phyloP scores from a whole-genome alignment of 2,329 filamentous ascomycete genomes.

The Botryosphaeria dothidea region DNA sequence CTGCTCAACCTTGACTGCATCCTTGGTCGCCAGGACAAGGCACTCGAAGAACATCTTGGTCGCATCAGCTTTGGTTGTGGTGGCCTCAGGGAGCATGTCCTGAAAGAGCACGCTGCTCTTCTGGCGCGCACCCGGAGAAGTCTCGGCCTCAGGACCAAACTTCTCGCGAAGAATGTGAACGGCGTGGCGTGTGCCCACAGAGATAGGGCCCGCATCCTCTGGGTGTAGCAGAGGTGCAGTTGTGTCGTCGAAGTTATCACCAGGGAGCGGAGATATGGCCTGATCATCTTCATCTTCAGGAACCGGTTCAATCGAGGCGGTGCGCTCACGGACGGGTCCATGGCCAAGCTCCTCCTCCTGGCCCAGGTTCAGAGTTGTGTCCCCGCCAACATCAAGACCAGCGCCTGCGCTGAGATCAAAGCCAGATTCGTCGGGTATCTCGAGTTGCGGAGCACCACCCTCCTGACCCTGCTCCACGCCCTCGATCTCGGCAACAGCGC shows the following conservation, averaged over 20 bases:
- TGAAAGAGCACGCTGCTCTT: slow-evolving; percentile 83
- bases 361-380: slow-evolving; percentile 27
- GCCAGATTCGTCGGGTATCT: slow-evolving; percentile 54
- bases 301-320: slow-evolving; percentile 9
- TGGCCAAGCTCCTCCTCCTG: slow-evolving; percentile 22
- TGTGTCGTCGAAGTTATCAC: slow-evolving; percentile 76
- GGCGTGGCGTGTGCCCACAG: slow-evolving; percentile 88
- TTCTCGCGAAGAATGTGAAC: slow-evolving; percentile 90
- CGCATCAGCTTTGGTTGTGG: slow-evolving; percentile 82
- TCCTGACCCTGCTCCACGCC: slow-evolving; percentile 68
- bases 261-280: slow-evolving; percentile 35
- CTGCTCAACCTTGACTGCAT: slow-evolving; percentile 96
- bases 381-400: slow-evolving; percentile 43
- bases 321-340: not conserved
- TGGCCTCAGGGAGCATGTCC: slow-evolving; percentile 79
- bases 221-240: slow-evolving; percentile 75
- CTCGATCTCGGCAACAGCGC: slow-evolving; percentile 80
- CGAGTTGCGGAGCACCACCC: slow-evolving; percentile 62
- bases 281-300: slow-evolving; percentile 35
- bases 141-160: slow-evolving; percentile 73
- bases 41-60: slow-evolving; percentile 99
- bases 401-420: slow-evolving; percentile 32
- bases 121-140: slow-evolving; percentile 68
- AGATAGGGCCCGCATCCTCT: slow-evolving; percentile 81
- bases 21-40: slow-evolving; percentile 92